Evolutionary conservation across 1,139 yeast species (phyloP), one percentile per base, ranked within the genome.

Genomic region (Pichiaceae sp.): DNA sequence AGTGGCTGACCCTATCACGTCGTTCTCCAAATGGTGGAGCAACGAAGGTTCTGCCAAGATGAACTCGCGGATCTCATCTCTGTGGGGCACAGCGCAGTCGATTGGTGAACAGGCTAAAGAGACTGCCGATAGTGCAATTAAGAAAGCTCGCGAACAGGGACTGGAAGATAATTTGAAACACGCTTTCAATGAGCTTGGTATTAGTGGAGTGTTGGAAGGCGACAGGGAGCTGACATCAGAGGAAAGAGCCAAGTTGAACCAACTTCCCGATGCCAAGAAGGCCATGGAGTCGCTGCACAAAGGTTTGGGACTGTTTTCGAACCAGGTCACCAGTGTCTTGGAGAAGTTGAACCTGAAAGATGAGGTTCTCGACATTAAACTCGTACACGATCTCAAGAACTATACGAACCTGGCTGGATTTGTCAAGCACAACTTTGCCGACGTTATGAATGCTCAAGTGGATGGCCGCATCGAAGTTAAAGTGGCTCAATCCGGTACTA

Each of bases 391-490:
- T 57, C 68, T 89, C 61, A 74, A 73, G 26, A 87, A 91, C 48
- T 74, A 80, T 54, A 66, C 75, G 20, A 70, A 75, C 44, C 68
- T 89, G 48, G 83, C 82, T 44, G 66, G 69, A 37, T 65, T 78
- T 44, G 77, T 85, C 15, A 72, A 75, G 46, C 66, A 69, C 35
- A 84, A 80, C 46, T 91, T 91, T 58, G 78, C 77, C 50, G 69
- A 71, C 39, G 96, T 86, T n/a, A 78, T 87, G 80, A 72, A 72
- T 45, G 41, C 58, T n/a, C 96, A 89, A 59, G 96, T 89, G 14
- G 96, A 89, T 56, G 96, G 96, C 27, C 89, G 86, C 11, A 86
- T 80, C 33, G 66, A 72, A 37, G 72, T 78, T 14, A 66, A 67
- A 42, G 75, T 78, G 7, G 69, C 56, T 51, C 55, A 75, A 60